phyloP scores from a whole-genome alignment of 495 filamentous ascomycete species.

The Penicillium longicatenatum region DNA sequence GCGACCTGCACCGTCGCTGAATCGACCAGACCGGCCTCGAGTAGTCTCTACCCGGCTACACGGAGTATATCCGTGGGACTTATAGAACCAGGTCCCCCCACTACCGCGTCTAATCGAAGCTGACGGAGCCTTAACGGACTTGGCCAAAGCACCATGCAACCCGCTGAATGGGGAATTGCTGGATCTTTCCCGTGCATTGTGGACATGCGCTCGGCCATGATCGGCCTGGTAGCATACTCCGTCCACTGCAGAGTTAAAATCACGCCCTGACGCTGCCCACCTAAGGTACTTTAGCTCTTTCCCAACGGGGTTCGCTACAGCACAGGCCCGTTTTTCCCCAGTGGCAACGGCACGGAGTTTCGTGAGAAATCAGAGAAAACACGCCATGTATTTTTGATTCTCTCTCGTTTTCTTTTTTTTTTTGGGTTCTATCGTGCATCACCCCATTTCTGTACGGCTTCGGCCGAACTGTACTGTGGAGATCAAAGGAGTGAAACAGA shows the following conservation, averaged over 20 bases:
- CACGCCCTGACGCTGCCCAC: not conserved
- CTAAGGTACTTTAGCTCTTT: not conserved
- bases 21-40: too few species aligned
- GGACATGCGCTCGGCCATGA: conserved; percentile 6
- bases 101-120: conserved; percentile 31
- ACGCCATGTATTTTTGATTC: not conserved
- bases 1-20: not conserved
- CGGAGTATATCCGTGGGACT: too few species aligned
- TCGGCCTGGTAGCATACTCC: conserved; percentile 13
- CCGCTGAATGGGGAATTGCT: conserved; percentile 18
- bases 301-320: not conserved
- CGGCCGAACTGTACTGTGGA: conserved; percentile 15
- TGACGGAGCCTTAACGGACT: conserved; percentile 23
- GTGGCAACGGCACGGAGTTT: not conserved
- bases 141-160: conserved; percentile 18
- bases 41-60: too few species aligned
- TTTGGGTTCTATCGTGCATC: too few species aligned
- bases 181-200: conserved; percentile 13
- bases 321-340: not conserved
- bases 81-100: not conserved
- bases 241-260: not conserved
- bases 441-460: conserved; percentile 1
- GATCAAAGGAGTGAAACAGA: conserved; percentile 38
- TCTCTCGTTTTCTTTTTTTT: conserved; percentile 1
- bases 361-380: not conserved